phyloP scores from a whole-genome alignment of 208 protist species.

The Crithidia fasciculata region DNA sequence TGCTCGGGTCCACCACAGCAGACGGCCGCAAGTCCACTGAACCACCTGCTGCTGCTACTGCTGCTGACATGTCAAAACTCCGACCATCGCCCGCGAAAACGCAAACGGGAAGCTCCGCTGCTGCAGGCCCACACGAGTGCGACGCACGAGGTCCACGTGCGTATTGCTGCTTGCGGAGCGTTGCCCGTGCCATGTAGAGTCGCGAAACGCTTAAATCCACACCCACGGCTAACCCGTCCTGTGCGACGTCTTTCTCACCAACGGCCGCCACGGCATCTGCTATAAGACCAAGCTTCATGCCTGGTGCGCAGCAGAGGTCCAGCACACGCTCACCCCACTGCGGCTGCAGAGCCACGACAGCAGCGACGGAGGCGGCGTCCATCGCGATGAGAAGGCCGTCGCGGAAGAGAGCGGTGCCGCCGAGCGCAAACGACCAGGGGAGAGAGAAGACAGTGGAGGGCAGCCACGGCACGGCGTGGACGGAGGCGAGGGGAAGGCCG shows the following conservation, averaged over 20 bases:
- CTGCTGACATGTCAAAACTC: conserved; percentile 22
- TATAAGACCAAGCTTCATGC: conserved; percentile 83
- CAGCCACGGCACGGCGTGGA: conserved; percentile 66
- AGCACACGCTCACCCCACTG: conserved; percentile 63
- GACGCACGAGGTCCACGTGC: not conserved
- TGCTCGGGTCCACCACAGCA: conserved; percentile 8
- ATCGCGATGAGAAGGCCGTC: conserved; percentile 66
- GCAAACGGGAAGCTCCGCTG: conserved; percentile 26
- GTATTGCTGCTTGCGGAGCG: conserved; percentile 49
- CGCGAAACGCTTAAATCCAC: conserved; percentile 74
- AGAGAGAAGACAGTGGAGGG: conserved; percentile 58
- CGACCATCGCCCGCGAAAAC: conserved; percentile 65
- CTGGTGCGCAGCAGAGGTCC: conserved; percentile 89
- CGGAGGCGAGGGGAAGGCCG: conserved; percentile 18
- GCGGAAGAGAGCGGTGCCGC: conserved; percentile 33
- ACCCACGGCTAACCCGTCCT: conserved; percentile 46
- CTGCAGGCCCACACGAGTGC: too few species aligned
- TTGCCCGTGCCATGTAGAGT: conserved; percentile 55
- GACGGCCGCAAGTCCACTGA: conserved; percentile 22
- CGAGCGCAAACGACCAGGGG: conserved; percentile 43
- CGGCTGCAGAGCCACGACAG: conserved; percentile 77
- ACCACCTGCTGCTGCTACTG: conserved; percentile 3
- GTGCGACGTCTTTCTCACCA: not conserved
- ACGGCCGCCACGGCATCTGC: conserved; percentile 50
- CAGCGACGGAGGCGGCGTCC: conserved; percentile 86